phyloP scores from a whole-genome alignment of 192 early-diverging fungal genomes.

The Coemansia sp. region DNA sequence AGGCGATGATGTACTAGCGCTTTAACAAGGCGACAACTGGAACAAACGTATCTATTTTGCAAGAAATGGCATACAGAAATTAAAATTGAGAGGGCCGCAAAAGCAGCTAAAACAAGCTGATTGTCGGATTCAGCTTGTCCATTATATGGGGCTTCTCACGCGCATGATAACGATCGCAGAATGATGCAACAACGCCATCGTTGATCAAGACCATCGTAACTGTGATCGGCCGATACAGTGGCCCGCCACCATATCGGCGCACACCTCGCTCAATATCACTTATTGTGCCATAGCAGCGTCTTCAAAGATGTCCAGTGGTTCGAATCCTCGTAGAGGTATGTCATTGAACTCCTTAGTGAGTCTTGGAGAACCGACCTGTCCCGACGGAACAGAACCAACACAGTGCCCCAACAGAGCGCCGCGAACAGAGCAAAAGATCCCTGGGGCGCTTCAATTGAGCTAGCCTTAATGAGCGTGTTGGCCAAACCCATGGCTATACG shows the following conservation, averaged over 20 bases:
- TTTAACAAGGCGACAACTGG: neutral
- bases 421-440: constrained; percentile 89
- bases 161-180: too few relatives aligned
- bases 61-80: too few relatives aligned
- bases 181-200: too few relatives aligned
- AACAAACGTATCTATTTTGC: neutral
- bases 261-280: constrained; percentile 32
- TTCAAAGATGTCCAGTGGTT: constrained; percentile 72
- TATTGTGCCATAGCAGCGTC: constrained; percentile 83
- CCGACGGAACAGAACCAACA: constrained; percentile 94
- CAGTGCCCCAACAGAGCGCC: constrained; percentile 89
- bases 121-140: too few relatives aligned
- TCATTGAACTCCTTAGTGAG: constrained; percentile 92
- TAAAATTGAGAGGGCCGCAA: too few relatives aligned
- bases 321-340: constrained; percentile 91
- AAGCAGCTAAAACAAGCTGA: too few relatives aligned
- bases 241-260: neutral
- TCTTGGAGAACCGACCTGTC: constrained; percentile 85
- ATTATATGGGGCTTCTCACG: too few relatives aligned
- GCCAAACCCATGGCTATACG: constrained; percentile 85
- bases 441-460: constrained; percentile 68
- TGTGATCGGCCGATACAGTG: too few relatives aligned
- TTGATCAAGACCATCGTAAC: too few relatives aligned
- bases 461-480: constrained; percentile 73
- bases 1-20: neutral